Evolutionary conservation across 2,329 filamentous ascomycete species (phyloP).

Genomic region (Neocucurbitaria cava): DNA sequence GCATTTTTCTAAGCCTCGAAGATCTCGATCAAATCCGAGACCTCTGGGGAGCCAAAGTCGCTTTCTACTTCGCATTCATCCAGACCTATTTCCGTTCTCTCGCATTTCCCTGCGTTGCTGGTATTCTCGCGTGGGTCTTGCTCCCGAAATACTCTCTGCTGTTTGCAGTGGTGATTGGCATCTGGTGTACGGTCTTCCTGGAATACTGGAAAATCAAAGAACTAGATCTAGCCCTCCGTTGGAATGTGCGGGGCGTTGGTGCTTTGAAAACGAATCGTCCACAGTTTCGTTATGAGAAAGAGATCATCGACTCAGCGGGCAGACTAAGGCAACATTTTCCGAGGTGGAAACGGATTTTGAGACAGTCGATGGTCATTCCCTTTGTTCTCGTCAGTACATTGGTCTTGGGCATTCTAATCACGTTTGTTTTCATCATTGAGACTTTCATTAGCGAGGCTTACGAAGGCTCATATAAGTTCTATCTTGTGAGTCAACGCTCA

Average conservation of each 20-base stretch:
- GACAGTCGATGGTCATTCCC: slow-evolving; percentile 40
- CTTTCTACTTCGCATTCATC: slow-evolving; percentile 47
- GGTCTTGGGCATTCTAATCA: slow-evolving; percentile 36
- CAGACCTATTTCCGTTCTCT: slow-evolving; percentile 43
- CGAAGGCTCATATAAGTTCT: slow-evolving; percentile 40
- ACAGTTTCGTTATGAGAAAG: slow-evolving; percentile 35
- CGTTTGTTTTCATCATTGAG: slow-evolving; percentile 40
- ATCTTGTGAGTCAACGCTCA: slow-evolving; percentile 22
- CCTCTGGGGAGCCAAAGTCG: slow-evolving; percentile 74
- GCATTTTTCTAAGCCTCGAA: slow-evolving; percentile 69
- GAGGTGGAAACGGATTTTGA: slow-evolving; percentile 36
- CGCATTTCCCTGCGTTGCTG: slow-evolving; percentile 38
- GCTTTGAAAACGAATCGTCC: slow-evolving; percentile 40
- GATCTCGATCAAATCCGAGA: slow-evolving; percentile 79
- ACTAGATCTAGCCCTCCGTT: slow-evolving; percentile 41
- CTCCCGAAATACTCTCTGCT: slow-evolving; percentile 39
- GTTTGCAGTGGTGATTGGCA: slow-evolving; percentile 39
- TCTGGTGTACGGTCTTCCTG: slow-evolving; percentile 45
- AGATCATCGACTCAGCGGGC: slow-evolving; percentile 33
- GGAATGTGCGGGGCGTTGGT: slow-evolving; percentile 40
- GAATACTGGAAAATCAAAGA: slow-evolving; percentile 47
- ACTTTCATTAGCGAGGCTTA: slow-evolving; percentile 44
- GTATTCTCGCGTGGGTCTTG: slow-evolving; percentile 39
- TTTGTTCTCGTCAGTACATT: slow-evolving; percentile 38
- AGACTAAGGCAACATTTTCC: slow-evolving; percentile 37